Evolutionary conservation across 441 rosid genomes (phyloP), one percentile per base, ranked within the genome.

Genomic region (Syzygium malaccense): DNA sequence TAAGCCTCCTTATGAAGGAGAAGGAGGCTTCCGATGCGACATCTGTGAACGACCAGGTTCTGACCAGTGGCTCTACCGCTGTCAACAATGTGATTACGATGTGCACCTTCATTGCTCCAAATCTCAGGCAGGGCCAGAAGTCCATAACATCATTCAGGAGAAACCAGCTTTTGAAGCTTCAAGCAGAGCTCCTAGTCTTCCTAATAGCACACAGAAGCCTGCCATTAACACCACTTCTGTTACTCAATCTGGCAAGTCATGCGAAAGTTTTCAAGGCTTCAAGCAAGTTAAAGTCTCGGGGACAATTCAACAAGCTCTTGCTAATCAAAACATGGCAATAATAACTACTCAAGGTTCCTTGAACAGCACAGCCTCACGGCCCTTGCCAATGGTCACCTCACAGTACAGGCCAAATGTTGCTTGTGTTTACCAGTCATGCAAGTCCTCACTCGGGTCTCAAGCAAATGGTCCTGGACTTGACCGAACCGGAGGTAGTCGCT

Each of bases 21-120:
- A 85, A 68, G 55, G 55, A 53, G 89, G 87, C 53, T 88, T 88
- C 85, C 79, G 45, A 62, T 84, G 89, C 14, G 87, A 88, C 85
- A 25, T 84, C 11, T 88, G 89, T 68, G 48, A 23, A 41, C 3
- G 15, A 28, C 87, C 80, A 15, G 86, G 89, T 48, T 58, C 23
- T 15, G 18, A 85, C 84, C 6, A 41, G 28, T 88, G 85, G 89
- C 86, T 88, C 62, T 88, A 88, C 78, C 14, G 85, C 64, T 66
- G 87, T 71, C n/a, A 37, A 30, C 68, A 10, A 23, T 88, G 89
- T 45, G 85, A 56, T 28, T 68, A 54, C 55, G 89, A 85, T 20
- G 66, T 85, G 37, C 89, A 85, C 55, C 83, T 88, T 28, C 53
- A 85, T 68, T 88, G 68, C 53, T 25, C 7, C 58, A 60, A 57